Evolutionary conservation across 352 stramenopile species (phyloP), one percentile per base, ranked within the genome.

Genomic region (Thalassiosira livingstoniorum): DNA sequence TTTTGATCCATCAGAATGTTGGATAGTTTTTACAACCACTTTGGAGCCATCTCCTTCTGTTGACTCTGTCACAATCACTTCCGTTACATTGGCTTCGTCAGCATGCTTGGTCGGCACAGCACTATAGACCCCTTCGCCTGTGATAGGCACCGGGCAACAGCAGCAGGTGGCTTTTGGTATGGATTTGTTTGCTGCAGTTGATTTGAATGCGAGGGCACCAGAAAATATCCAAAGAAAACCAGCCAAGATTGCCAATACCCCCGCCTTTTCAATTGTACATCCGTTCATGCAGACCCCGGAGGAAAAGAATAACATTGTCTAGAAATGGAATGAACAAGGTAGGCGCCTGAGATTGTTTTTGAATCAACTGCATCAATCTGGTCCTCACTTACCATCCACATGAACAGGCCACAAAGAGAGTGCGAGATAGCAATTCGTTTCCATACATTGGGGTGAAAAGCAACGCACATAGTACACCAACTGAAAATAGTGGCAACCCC

Each of bases 281-380:
- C 67, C 67, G 37, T 76, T 5, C 23, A 21, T 34, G 45, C 67
- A 76, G 32, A 76, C 32, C 31, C 27, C 67, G 23, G 67, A 76
- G 1, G 45, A 7, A 66, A 76, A 76, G 53, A 76, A 76, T 27
- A 76, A 10, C 53, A 76, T 60, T 4, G 67, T 76, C 7, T 68
- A 23, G 34, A 76, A 58, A n/a, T n/a, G n/a, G n/a, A n/a, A n/a
- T n/a, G n/a, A n/a, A n/a, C n/a, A n/a, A n/a, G n/a, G n/a, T n/a
- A n/a, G n/a, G n/a, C n/a, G n/a, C n/a, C n/a, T n/a, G n/a, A n/a
- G n/a, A n/a, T n/a, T n/a, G n/a, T n/a, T n/a, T n/a, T n/a, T n/a
- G n/a, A n/a, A n/a, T n/a, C n/a, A n/a, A n/a, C n/a, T n/a, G n/a
- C n/a, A n/a, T n/a, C n/a, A n/a, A n/a, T n/a, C n/a, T n/a, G n/a